phyloP scores from a whole-genome alignment of 139 green algal genomes.

The Dunaliella sp. region DNA sequence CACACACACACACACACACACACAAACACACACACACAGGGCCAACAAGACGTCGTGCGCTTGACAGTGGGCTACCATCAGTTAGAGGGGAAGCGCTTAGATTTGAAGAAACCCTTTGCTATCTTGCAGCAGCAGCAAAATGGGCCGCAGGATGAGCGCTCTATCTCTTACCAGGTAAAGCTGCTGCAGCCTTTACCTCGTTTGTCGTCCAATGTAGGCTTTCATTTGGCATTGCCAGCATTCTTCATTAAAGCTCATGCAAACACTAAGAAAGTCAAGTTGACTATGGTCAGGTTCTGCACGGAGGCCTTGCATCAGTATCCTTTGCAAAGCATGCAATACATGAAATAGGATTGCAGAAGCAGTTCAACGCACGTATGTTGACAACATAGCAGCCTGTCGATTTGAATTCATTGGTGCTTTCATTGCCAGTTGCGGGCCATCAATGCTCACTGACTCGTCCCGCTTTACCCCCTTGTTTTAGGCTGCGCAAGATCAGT shows the following conservation, averaged over 20 bases:
- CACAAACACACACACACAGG: constrained; percentile 27
- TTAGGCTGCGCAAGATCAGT: too few relatives aligned
- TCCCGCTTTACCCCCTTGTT: too few relatives aligned
- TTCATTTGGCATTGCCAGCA: too few relatives aligned
- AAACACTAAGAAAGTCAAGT: too few relatives aligned
- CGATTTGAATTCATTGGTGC: too few relatives aligned
- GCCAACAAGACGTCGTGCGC: constrained; percentile 45
- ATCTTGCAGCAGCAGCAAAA: constrained; percentile 56
- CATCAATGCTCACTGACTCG: too few relatives aligned
- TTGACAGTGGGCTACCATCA: constrained; percentile 82
- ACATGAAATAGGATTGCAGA: too few relatives aligned
- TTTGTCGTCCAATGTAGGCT: too few relatives aligned
- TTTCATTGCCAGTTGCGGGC: too few relatives aligned
- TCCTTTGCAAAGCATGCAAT: background rate
- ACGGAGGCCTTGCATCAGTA: background rate
- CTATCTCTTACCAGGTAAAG: constrained; percentile 2
- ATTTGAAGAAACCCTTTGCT: constrained; percentile 79
- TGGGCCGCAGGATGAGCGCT: background rate
- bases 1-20: background rate
- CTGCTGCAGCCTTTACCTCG: background rate
- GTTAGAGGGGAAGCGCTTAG: constrained; percentile 71
- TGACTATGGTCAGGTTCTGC: background rate
- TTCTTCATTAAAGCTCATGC: too few relatives aligned
- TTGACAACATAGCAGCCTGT: too few relatives aligned
- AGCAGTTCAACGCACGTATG: too few relatives aligned